Conservation (phyloP, 148 eudicot genomes). For the Limonium bicolor region DNA sequence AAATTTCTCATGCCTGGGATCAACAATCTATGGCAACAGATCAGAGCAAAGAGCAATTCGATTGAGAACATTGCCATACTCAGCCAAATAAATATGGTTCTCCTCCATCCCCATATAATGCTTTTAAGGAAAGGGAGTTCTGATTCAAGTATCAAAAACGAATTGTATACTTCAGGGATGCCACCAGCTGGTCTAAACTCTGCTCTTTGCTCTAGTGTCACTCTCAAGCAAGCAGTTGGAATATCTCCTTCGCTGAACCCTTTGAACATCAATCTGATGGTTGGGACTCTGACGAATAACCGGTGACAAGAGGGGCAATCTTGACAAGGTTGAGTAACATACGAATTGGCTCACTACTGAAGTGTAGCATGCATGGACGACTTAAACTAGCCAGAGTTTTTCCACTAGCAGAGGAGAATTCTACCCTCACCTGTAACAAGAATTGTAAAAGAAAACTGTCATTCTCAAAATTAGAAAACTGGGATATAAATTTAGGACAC, state of each 20-base stretch:
- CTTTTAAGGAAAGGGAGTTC: conserved; percentile 68
- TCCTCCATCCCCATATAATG: conserved; percentile 65
- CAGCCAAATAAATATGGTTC: conserved; percentile 56
- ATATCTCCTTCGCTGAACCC: conserved; percentile 40
- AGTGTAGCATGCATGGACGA: conserved; percentile 67
- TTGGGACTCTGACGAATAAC: conserved; percentile 74
- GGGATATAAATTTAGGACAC: too few species aligned
- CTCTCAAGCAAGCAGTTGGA: conserved; percentile 53
- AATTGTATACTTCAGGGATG: conserved; percentile 72
- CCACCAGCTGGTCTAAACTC: conserved; percentile 55
- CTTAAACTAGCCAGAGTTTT: conserved; percentile 45
- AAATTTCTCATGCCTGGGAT: conserved; percentile 34
- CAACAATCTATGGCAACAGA: conserved; percentile 54
- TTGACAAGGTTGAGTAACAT: conserved; percentile 43
- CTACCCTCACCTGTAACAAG: conserved; percentile 45
- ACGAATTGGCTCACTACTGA: conserved; percentile 57
- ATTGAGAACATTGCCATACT: conserved; percentile 36
- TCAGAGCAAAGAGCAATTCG: conserved; percentile 43
- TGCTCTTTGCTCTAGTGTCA: conserved; percentile 67
- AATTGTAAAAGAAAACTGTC: not conserved
- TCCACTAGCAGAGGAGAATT: conserved; percentile 45
- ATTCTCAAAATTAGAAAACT: not conserved
- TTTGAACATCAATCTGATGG: conserved; percentile 23
- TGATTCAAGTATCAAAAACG: conserved; percentile 46
- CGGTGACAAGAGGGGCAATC: conserved; percentile 58